Base-by-base conservation (phyloP, 441 rosid genomes). In the Gossypium trilobum region DNA sequence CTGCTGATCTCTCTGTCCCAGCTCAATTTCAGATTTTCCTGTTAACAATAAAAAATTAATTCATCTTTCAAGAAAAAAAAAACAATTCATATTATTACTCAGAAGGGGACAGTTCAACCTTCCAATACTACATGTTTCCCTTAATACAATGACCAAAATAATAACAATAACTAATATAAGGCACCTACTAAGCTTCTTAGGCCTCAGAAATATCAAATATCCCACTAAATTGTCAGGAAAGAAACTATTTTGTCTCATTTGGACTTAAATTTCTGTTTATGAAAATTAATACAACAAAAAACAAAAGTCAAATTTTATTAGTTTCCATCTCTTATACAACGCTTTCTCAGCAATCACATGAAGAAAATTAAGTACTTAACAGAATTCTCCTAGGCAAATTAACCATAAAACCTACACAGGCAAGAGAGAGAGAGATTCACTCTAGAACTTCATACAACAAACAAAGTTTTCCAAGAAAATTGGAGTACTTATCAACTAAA, bases 31-130 rank as follows among this genome's bases (percentile, higher is more conserved):
- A 46, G 56, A 71, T 57, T 70, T 73, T 67, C 68, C 86, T 78
- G 78, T 36, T 68, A 77, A 75, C 39, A 78, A 76, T 25, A 16
- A 54, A 44, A 81, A 79, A 60, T 73, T 78, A 36, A 36, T 36
- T 36, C 42, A 36, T 8, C 11, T 36, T 36, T 8, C 10, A 36
- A 8, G 11, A 8, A 36, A 36, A 36, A 36, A 36, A 36, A 36
- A 36, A 33, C 80, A 33, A 71, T 59, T 51, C 50, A 67, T 31
- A 52, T 60, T 19, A 27, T 56, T 56, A 62, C 64, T 70, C 23
- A 70, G 48, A 58, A 59, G 67, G 44, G 23, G 46, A 39, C 5
- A 4, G 29, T 19, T 36, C 68, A 20, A 16, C 36, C 48, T 62
- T 62, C 68, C 25, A 63, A 19, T 39, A 9, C 16, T 5, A 68